Conservation (phyloP, 1,139 yeast genomes). For the Arxiozyma telluris region DNA sequence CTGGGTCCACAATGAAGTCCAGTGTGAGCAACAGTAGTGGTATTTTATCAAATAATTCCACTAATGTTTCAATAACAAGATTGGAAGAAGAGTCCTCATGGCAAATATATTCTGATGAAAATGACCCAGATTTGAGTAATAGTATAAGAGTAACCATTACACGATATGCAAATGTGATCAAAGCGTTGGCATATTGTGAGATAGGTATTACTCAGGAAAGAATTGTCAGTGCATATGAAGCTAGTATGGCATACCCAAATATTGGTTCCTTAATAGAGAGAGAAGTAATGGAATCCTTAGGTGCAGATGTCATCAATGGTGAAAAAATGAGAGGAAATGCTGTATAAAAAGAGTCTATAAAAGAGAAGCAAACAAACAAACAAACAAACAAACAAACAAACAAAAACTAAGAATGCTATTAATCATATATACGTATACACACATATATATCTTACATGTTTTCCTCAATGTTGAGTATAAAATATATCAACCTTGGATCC, state of each 20-base stretch:
- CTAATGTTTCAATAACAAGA: constrained; percentile 67
- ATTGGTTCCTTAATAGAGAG: constrained; percentile 67
- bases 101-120: constrained; percentile 90
- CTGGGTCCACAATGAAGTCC: constrained; percentile 26
- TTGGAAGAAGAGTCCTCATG: constrained; percentile 90
- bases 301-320: constrained; percentile 61
- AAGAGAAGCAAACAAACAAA: not conserved
- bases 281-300: constrained; percentile 65
- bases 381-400: not conserved
- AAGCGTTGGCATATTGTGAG: constrained; percentile 72
- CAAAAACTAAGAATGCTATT: too few species aligned
- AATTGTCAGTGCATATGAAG: constrained; percentile 76
- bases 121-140: constrained; percentile 55
- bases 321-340: constrained; percentile 62
- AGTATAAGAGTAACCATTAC: constrained; percentile 65
- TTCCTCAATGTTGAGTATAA: constrained; percentile 1
- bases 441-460: not conserved
- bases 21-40: constrained; percentile 34
- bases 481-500: not conserved
- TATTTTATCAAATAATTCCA: constrained; percentile 43
- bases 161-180: constrained; percentile 75
- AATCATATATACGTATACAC: not conserved
- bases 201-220: constrained; percentile 80
- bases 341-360: not conserved
- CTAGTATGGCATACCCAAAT: constrained; percentile 68